Evolutionary conservation across 331 rosid species (phyloP).

Genomic region (Prunus yedoensis): DNA sequence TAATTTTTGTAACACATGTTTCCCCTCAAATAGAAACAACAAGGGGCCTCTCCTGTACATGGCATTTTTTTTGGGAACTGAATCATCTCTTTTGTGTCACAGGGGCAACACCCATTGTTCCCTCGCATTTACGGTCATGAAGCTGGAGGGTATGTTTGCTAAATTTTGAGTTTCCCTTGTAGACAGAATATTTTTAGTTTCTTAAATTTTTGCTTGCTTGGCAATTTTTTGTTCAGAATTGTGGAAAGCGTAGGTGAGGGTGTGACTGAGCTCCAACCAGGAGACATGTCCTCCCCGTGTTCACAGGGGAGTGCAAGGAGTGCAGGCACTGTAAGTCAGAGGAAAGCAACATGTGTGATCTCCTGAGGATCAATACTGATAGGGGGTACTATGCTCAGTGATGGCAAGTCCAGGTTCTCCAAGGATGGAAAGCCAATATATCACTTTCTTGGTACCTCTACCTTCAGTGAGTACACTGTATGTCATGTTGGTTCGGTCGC

Average conservation of each 20-base stretch:
- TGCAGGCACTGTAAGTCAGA: slow-evolving; percentile 78
- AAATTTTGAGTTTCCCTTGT: neutral
- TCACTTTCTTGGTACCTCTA: slow-evolving; percentile 82
- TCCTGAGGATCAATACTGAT: slow-evolving; percentile 78
- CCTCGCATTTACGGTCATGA: slow-evolving; percentile 94
- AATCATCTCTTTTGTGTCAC: slow-evolving; percentile 4
- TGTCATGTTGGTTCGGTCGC: slow-evolving; percentile 69
- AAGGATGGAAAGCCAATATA: slow-evolving; percentile 65
- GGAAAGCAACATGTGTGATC: slow-evolving; percentile 86
- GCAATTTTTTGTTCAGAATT: slow-evolving; percentile 38
- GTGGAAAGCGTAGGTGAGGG: slow-evolving; percentile 93
- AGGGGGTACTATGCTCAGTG: slow-evolving; percentile 70
- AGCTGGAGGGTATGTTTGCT: slow-evolving; percentile 73
- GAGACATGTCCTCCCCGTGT: slow-evolving; percentile 88
- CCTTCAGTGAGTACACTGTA: slow-evolving; percentile 81
- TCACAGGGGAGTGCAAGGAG: slow-evolving; percentile 80
- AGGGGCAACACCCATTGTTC: slow-evolving; percentile 85
- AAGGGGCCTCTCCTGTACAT: neutral
- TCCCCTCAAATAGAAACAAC: too few relatives aligned
- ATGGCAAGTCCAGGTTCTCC: slow-evolving; percentile 63
- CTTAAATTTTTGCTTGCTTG: neutral
- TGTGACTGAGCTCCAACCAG: slow-evolving; percentile 72
- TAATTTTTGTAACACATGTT: too few relatives aligned
- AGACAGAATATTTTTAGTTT: neutral
- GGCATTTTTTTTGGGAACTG: neutral